Conservation (phyloP, 108 stramenopile species). For the Cyclotella atomus region DNA sequence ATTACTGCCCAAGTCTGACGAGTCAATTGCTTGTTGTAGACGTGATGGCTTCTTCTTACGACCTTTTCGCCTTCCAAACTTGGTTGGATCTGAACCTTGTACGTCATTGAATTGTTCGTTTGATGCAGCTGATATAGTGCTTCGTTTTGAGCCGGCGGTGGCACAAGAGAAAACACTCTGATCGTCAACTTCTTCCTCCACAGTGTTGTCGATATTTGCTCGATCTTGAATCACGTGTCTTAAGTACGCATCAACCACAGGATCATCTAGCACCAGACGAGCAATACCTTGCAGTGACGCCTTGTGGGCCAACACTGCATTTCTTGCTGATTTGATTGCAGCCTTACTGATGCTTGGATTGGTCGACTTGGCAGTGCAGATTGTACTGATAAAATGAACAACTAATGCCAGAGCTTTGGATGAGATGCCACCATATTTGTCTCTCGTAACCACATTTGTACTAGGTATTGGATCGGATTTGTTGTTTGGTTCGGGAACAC, state of each 20-base stretch:
- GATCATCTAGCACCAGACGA: slow-evolving; percentile 49
- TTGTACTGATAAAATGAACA: slow-evolving; percentile 54
- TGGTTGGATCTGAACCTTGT: slow-evolving; percentile 36
- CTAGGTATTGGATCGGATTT: too few relatives aligned
- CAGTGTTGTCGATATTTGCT: neutral
- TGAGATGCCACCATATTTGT: slow-evolving; percentile 24
- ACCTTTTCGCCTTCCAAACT: slow-evolving; percentile 35
- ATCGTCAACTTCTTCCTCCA: neutral
- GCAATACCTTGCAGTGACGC: slow-evolving; percentile 37
- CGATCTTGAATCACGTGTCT: neutral
- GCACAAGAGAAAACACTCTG: neutral
- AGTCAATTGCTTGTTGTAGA: too few relatives aligned
- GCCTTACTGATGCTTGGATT: slow-evolving; percentile 18
- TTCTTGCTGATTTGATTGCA: slow-evolving; percentile 42
- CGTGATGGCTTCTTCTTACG: slow-evolving; percentile 29
- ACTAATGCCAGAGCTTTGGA: slow-evolving; percentile 57
- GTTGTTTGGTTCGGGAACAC: neutral
- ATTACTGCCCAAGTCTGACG: too few relatives aligned
- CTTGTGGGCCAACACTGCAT: slow-evolving; percentile 35
- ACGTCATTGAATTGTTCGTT: neutral
- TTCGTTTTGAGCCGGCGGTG: slow-evolving; percentile 1
- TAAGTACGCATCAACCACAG: slow-evolving; percentile 43
- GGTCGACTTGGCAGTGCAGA: slow-evolving; percentile 53
- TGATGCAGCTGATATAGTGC: neutral
- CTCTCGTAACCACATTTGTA: slow-evolving; percentile 6